These are phyloP conservation scores for Wolfiporia cocos DNA, from an alignment of 1,284 basidiomycete species.

Conservation along the genomic window DNA sequence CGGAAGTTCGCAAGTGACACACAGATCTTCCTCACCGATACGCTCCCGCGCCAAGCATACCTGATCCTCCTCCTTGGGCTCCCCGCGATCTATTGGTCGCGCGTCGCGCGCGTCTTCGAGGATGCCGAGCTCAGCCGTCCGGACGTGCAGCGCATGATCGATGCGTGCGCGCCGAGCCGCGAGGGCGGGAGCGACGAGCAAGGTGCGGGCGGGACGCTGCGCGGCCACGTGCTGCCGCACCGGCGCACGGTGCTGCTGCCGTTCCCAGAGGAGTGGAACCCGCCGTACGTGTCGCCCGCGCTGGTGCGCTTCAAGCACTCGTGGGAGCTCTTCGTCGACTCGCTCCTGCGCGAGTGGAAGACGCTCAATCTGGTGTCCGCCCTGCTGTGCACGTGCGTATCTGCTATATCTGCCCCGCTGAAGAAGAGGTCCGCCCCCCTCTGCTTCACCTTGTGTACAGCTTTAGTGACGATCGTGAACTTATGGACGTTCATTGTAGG, in stretches of 20 bases:
- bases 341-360: slow-evolving; percentile 69
- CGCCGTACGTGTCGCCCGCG: slow-evolving; percentile 50
- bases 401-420: slow-evolving; percentile 1
- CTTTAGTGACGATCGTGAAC: not conserved
- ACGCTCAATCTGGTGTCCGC: slow-evolving; percentile 72
- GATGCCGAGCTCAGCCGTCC: slow-evolving; percentile 70
- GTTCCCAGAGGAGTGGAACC: slow-evolving; percentile 60
- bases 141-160: slow-evolving; percentile 65
- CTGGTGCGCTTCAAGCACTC: slow-evolving; percentile 60
- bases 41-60: slow-evolving; percentile 55
- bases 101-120: slow-evolving; percentile 65
- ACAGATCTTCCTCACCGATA: slow-evolving; percentile 37
- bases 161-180: slow-evolving; percentile 27
- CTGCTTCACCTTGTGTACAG: not conserved
- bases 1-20: slow-evolving; percentile 9
- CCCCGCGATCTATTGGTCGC: slow-evolving; percentile 68
- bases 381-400: slow-evolving; percentile 57
- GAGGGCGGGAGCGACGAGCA: slow-evolving; percentile 3
- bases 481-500: slow-evolving; percentile 30
- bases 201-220: slow-evolving; percentile 12
- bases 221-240: slow-evolving; percentile 2
- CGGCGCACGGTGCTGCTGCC: slow-evolving; percentile 31
- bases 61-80: slow-evolving; percentile 60
- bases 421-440: slow-evolving; percentile 6
- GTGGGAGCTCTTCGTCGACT: slow-evolving; percentile 70